Evolutionary conservation across 164 flowering plant genomes (phyloP), one percentile per base, ranked within the genome.

Genomic region (Malania oleifera): DNA sequence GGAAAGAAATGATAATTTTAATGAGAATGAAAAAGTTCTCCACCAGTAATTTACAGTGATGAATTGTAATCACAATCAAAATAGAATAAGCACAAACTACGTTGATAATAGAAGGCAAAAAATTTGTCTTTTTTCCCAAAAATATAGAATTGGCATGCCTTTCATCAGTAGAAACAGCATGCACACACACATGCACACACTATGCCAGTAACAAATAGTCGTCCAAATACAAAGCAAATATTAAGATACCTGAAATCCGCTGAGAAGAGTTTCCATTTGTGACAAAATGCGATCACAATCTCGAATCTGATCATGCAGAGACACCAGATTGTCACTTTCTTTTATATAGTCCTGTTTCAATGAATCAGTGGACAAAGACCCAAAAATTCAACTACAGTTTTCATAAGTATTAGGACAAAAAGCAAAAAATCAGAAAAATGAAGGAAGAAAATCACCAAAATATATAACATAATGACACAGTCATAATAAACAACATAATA

Each of bases 271-370:
- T 75, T 93, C 99, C 99, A 93, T 93, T 68, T 93, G 97, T 40
- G 97, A 82, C 65, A 93, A 74, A 39, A 93, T 93, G 65, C 62
- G 73, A 59, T 93, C 99, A 53, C 99, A 93, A 43, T 90, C 96
- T 62, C 82, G 89, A 71, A 93, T 90, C 76, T 93, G 99, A 70
- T 90, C 97, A 69, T 86, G 99, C 45, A 93, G 87, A 6, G 96
- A 88, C 18, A 93, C 95, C 61, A 93, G 67, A 77, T 88, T 93
- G 65, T 93, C 97, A 74, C 99, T 90, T 72, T 93, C 99, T 68
- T 77, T 82, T 52, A 93, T 88, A 59, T 93, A 93, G 64, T 93
- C 99, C 99, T 93, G 85, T 52, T 55, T 26, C n/a, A 37, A 59
- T 37, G 25, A 3, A 59, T 38, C 34, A 64, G 3, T 37, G 11